Percentiles rank a stretch among this genome's conserved stretches.
Evolutionary conservation across 2,329 filamentous ascomycete genomes (phyloP).

Genomic region (Hymenotorrendiella dingleyae): DNA sequence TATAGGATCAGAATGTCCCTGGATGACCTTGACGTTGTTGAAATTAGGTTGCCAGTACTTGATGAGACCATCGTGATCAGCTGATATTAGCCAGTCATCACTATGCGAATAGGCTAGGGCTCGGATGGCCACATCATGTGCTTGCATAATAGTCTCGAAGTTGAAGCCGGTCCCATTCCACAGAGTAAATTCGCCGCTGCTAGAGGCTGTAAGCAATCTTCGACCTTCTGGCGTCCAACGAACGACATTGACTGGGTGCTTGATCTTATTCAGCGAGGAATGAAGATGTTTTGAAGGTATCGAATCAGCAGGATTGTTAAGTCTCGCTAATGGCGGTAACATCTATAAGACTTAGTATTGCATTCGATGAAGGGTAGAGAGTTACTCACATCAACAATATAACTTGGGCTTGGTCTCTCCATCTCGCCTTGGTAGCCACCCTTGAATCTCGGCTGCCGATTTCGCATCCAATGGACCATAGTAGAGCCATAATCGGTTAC

Average conservation of each 20-base stretch:
- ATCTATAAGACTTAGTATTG: slow-evolving; percentile 49
- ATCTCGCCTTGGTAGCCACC: slow-evolving; percentile 65
- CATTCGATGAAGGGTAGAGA: not conserved
- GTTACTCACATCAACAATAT: slow-evolving; percentile 72
- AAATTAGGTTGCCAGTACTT: slow-evolving; percentile 99
- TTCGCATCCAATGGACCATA: slow-evolving; percentile 84
- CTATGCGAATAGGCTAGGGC: slow-evolving; percentile 86
- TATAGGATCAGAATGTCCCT: slow-evolving; percentile 84
- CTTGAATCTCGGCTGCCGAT: slow-evolving; percentile 71
- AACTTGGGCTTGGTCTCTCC: slow-evolving; percentile 82
- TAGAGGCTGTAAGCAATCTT: slow-evolving; percentile 84
- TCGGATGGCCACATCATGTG: slow-evolving; percentile 83
- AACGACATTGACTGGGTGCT: slow-evolving; percentile 94
- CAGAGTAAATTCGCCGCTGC: slow-evolving; percentile 94
- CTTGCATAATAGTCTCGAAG: slow-evolving; percentile 99
- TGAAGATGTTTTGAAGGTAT: slow-evolving; percentile 94
- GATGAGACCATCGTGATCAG: slow-evolving; percentile 88
- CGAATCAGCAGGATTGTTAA: slow-evolving; percentile 71
- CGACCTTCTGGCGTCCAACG: slow-evolving; percentile 96
- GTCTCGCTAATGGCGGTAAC: slow-evolving; percentile 74
- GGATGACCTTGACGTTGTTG: slow-evolving; percentile 94
- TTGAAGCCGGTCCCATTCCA: slow-evolving; percentile 99
- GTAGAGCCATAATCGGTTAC: slow-evolving; percentile 92
- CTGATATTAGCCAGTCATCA: slow-evolving; percentile 94
- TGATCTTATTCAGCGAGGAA: slow-evolving; percentile 97